Conservation (phyloP, 2,329 filamentous ascomycete genomes). For the Cercospora sp. region DNA sequence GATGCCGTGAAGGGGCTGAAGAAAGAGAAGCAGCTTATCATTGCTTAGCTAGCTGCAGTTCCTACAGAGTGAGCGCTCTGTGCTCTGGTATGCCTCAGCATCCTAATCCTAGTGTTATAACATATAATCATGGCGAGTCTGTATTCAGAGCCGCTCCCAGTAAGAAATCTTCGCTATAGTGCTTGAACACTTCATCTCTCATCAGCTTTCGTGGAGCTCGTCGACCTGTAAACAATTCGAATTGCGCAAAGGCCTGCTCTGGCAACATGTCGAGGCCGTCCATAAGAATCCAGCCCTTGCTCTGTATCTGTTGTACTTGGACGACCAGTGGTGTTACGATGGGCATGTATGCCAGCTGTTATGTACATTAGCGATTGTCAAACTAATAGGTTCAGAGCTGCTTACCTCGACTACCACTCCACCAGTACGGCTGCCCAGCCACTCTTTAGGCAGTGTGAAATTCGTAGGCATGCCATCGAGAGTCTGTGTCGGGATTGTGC, state of each 20-base stretch:
- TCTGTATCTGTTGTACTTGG: constrained; percentile 63
- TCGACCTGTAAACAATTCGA: constrained; percentile 76
- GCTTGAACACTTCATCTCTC: constrained; percentile 61
- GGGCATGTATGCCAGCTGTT: constrained; percentile 64
- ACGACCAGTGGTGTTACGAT: constrained; percentile 69
- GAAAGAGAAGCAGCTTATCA: constrained; percentile 29
- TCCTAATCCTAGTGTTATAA: not conserved
- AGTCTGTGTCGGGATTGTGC: constrained; percentile 71
- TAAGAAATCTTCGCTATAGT: constrained; percentile 33
- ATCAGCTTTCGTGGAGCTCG: constrained; percentile 70
- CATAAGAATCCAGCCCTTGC: constrained; percentile 70
- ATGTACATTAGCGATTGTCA: constrained; percentile 10
- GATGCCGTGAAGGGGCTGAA: constrained; percentile 21
- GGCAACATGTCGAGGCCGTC: constrained; percentile 74
- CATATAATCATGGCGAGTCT: constrained; percentile 20
- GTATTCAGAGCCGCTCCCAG: constrained; percentile 29
- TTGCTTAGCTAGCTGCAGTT: constrained; percentile 12
- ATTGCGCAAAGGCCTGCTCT: constrained; percentile 79
- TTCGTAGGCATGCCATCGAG: constrained; percentile 67
- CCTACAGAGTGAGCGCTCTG: not conserved
- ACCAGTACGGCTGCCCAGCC: constrained; percentile 71
- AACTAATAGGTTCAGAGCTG: not conserved
- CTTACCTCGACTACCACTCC: constrained; percentile 71
- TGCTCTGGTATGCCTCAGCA: not conserved
- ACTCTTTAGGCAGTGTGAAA: constrained; percentile 67